phyloP scores from a whole-genome alignment of 179 eudicot species.

The Patellifolia procumbens region DNA sequence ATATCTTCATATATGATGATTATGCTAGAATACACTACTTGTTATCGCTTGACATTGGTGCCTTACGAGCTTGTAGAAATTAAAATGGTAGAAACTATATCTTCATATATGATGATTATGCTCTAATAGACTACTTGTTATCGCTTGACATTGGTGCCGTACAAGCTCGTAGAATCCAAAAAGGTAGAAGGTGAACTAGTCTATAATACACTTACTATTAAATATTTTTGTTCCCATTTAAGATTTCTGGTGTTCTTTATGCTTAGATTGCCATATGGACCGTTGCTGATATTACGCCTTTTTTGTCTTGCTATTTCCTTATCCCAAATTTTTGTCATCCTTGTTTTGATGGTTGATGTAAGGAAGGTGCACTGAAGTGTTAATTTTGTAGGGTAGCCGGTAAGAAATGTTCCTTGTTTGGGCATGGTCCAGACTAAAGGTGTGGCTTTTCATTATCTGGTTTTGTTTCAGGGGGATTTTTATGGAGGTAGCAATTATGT shows the following conservation, averaged over 20 bases:
- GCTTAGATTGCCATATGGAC: neutral
- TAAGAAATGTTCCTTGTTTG: neutral
- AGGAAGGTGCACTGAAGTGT: neutral
- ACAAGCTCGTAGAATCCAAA: neutral
- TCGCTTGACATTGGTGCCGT: neutral
- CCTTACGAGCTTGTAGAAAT: too few species aligned
- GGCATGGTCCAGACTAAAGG: neutral
- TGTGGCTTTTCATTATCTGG: neutral
- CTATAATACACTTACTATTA: neutral
- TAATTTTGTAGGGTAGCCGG: neutral
- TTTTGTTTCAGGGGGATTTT: constrained; percentile 32
- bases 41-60: too few species aligned
- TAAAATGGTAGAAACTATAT: too few species aligned
- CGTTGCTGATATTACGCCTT: neutral
- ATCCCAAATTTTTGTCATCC: too few species aligned
- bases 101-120: neutral
- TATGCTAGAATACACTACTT: too few species aligned
- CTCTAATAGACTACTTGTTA: neutral
- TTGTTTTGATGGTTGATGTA: neutral
- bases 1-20: too few species aligned
- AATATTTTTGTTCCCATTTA: neutral
- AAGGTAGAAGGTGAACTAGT: neutral
- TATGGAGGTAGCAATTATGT: constrained; percentile 18
- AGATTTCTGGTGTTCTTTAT: neutral
- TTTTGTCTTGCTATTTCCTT: too few species aligned